A percentile compares a stretch with the other conserved stretches of the same genome.
Evolutionary conservation across 495 filamentous ascomycete species (phyloP).

Genomic region (Daldinia concentrica): DNA sequence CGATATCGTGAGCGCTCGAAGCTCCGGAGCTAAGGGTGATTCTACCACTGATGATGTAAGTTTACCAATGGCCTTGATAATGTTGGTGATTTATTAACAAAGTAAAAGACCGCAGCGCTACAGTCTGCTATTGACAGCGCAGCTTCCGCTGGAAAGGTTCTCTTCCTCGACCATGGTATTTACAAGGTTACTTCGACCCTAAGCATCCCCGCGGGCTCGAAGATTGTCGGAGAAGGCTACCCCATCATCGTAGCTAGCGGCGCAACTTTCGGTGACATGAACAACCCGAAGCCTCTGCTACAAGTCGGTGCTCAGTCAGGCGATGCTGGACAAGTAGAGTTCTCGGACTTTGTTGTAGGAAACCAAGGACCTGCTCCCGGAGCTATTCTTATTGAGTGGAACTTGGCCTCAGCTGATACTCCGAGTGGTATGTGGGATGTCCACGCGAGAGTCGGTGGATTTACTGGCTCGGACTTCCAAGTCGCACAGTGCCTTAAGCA

Average conservation of each 20-base stretch:
- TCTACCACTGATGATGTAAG: constrained; percentile 74
- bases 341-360: constrained; percentile 79
- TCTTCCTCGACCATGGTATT: constrained; percentile 68
- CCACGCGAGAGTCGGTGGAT: constrained; percentile 84
- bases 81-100: constrained; percentile 47
- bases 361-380: constrained; percentile 74
- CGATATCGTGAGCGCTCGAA: constrained; percentile 69
- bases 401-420: constrained; percentile 66
- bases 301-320: constrained; percentile 79
- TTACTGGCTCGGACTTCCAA: constrained; percentile 78
- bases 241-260: constrained; percentile 87
- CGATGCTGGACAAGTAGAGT: constrained; percentile 78
- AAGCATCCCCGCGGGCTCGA: constrained; percentile 65
- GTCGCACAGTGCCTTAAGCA: constrained; percentile 75
- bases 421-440: constrained; percentile 89
- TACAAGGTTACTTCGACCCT: constrained; percentile 73
- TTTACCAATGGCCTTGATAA: constrained; percentile 43
- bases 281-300: constrained; percentile 73
- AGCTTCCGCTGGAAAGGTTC: constrained; percentile 67
- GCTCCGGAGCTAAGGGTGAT: constrained; percentile 76
- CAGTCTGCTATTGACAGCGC: constrained; percentile 66
- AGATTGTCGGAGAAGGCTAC: constrained; percentile 88
- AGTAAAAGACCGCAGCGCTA: constrained; percentile 62
- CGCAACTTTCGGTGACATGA: constrained; percentile 71
- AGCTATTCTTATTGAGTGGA: constrained; percentile 79